Conservation (phyloP, 1,139 yeast genomes). For the Spathaspora sp. region DNA sequence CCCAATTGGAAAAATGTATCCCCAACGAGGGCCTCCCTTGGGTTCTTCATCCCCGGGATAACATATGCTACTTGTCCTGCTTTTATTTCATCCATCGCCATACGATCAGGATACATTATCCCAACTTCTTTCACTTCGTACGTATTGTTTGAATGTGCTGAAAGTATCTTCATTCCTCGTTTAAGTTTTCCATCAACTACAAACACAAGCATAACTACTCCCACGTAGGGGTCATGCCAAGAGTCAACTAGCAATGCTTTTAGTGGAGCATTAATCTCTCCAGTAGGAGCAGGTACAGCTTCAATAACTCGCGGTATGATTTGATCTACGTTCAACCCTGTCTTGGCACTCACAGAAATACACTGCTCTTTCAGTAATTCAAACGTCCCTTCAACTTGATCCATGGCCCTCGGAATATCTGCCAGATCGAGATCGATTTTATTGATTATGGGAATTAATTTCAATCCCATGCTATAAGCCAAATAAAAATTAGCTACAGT, state of each 20-base stretch:
- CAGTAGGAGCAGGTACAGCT: slow-evolving; percentile 71
- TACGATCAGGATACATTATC: slow-evolving; percentile 87
- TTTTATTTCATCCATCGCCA: slow-evolving; percentile 56
- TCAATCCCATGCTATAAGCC: slow-evolving; percentile 83
- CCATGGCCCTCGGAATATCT: slow-evolving; percentile 75
- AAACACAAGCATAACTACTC: slow-evolving; percentile 86
- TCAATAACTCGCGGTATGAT: slow-evolving; percentile 79
- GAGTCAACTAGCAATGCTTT: slow-evolving; percentile 87
- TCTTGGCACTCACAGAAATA: slow-evolving; percentile 87
- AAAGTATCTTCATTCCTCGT: slow-evolving; percentile 71
- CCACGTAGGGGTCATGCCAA: slow-evolving; percentile 93
- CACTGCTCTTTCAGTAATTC: slow-evolving; percentile 77
- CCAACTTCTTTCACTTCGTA: slow-evolving; percentile 94
- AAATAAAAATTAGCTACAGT: slow-evolving; percentile 93
- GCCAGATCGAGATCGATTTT: slow-evolving; percentile 91
- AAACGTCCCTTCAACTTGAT: slow-evolving; percentile 80
- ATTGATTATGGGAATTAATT: slow-evolving; percentile 84
- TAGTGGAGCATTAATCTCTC: slow-evolving; percentile 54
- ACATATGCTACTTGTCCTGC: slow-evolving; percentile 97
- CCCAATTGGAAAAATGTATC: slow-evolving; percentile 83
- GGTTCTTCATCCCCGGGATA: slow-evolving; percentile 89
- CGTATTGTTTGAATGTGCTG: slow-evolving; percentile 72
- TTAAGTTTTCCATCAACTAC: slow-evolving; percentile 79
- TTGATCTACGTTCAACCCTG: slow-evolving; percentile 75
- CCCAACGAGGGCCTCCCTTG: slow-evolving; percentile 85